Evolutionary conservation across 306 rosid genomes (phyloP).

Genomic region (Abrus pulchellus): DNA sequence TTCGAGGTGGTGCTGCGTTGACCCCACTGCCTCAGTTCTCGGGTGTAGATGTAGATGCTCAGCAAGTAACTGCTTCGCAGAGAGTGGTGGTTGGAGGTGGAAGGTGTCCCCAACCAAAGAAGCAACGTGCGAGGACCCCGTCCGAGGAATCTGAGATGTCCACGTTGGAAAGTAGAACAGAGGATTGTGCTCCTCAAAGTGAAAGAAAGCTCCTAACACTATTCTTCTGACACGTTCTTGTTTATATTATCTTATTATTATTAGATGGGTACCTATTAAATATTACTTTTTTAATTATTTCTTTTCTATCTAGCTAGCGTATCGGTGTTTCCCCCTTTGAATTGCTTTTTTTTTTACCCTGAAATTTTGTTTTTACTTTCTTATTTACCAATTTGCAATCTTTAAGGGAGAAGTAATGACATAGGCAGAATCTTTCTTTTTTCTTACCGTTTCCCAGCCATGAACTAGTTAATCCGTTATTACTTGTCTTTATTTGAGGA

Average conservation of each 20-base stretch:
- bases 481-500: background rate
- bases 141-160: slow-evolving; percentile 48
- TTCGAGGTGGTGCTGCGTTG: slow-evolving; percentile 59
- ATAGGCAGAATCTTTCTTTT: background rate
- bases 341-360: background rate
- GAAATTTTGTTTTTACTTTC: background rate
- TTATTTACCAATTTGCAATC: background rate
- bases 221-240: slow-evolving; percentile 49
- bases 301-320: background rate
- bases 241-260: background rate
- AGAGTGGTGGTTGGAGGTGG: background rate
- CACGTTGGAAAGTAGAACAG: slow-evolving; percentile 50
- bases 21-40: slow-evolving; percentile 52
- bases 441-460: background rate
- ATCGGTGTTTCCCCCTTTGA: too few relatives aligned
- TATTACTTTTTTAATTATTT: slow-evolving; percentile 3
- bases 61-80: too few relatives aligned
- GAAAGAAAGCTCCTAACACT: slow-evolving; percentile 58
- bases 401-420: background rate
- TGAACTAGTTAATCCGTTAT: too few relatives aligned
- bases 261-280: background rate
- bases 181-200: slow-evolving; percentile 34
- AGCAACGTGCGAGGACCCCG: slow-evolving; percentile 30
- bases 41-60: background rate
- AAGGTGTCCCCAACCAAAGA: slow-evolving; percentile 22